Evolutionary conservation across 495 filamentous ascomycete genomes (phyloP), one percentile per base, ranked within the genome.

Genomic region (Aspergillus cristatus): DNA sequence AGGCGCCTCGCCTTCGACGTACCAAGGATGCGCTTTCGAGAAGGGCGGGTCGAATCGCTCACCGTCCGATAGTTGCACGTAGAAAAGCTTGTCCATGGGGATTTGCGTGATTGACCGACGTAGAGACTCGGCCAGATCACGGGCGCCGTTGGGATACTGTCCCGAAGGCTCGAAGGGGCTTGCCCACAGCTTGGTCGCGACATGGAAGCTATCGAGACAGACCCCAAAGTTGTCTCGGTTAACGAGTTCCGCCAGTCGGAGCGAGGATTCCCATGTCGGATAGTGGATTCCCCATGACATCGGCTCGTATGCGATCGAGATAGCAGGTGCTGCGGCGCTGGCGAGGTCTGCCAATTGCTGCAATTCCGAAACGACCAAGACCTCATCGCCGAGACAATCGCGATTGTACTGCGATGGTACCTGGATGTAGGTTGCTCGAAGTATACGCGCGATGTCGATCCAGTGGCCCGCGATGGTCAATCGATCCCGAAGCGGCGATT

Each of bases 131-230:
- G 51, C 51, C 12, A 84, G 60, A 2, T 62, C 62, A 12, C 53
- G 51, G 2, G 79, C 74, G 6, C 73, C 77, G 34, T 80, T 57
- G 7, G 62, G 50, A 0, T 64, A 71, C 20, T 58, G 57, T 0
- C 83, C 79, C 0, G 65, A 59, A 1, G 55, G 26, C 0, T 64
- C 50, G 1, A 75, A 57, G 0, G 74, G 73, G 45, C 84, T 79
- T 0, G 71, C 83, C 55, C 75, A 89, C 15, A 82, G 63, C 34
- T 75, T 64, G 0, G 74, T 81, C 4, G 72, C 69, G 28, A 81
- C 78, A 55, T 88, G 82, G 57, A 81, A 88, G 0, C 73, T 82
- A 55, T 88, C 81, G 7, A 86, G 64, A 53, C 81, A 85, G 20
- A 84, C 54, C 0, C 82, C 81, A 43, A 86, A 83, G 53, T 85